Percentiles rank a stretch among this genome's conserved stretches.
These are phyloP conservation scores for Acacia melanoxylon DNA, from an alignment of 306 rosid genomes.

Conservation along the genomic window DNA sequence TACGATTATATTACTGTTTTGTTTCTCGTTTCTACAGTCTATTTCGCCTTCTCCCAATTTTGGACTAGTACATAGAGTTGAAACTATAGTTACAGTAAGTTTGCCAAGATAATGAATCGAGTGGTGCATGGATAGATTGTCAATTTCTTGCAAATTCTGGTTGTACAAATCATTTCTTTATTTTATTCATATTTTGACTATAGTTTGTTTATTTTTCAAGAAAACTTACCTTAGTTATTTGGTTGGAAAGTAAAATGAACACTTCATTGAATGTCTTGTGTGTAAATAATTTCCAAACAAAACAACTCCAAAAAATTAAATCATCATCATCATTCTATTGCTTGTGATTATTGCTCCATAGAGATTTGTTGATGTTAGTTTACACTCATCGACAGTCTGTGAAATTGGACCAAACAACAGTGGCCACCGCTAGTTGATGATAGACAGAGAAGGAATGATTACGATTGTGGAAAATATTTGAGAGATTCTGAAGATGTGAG, in stretches of 20 bases:
- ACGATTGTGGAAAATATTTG: constrained; percentile 28
- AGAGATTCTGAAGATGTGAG: not conserved
- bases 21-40: not conserved
- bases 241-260: too few relatives aligned
- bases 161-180: not conserved
- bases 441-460: constrained; percentile 13
- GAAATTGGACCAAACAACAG: constrained; percentile 35
- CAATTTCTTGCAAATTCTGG: not conserved
- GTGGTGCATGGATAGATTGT: not conserved
- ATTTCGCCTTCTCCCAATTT: not conserved
- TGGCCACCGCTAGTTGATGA: constrained; percentile 18
- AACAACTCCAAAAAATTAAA: not conserved
- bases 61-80: not conserved
- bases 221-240: too few relatives aligned
- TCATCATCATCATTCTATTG: not conserved
- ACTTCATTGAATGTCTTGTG: too few relatives aligned
- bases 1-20: not conserved
- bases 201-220: too few relatives aligned
- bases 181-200: not conserved
- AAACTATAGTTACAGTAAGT: not conserved
- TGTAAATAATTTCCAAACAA: not conserved
- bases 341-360: not conserved
- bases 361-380: not conserved
- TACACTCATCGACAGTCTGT: not conserved
- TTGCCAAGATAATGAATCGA: constrained; percentile 8